These are phyloP conservation scores for Monosporozyma aerobia DNA, from an alignment of 805 yeast species.

Conservation along the genomic window DNA sequence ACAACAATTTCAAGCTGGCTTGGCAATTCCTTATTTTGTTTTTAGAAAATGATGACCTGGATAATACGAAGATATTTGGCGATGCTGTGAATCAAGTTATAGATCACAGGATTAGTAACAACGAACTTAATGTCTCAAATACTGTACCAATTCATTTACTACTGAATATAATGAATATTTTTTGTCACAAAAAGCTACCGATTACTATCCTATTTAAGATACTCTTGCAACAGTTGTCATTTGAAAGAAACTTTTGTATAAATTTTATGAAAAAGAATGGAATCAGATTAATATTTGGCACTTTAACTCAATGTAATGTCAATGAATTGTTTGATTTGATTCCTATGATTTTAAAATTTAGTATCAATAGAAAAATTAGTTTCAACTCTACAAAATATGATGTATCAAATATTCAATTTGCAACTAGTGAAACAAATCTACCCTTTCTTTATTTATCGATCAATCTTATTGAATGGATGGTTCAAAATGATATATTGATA, in stretches of 20 bases:
- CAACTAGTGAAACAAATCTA: slow-evolving; percentile 4
- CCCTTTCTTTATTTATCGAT: slow-evolving; percentile 30
- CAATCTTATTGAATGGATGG: slow-evolving; percentile 31
- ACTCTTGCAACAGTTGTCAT: background rate
- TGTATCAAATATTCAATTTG: background rate
- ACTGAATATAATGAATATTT: background rate
- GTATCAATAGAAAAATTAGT: background rate
- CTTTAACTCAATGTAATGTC: background rate
- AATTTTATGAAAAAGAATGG: slow-evolving; percentile 21
- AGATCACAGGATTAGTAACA: background rate
- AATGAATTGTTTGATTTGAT: background rate
- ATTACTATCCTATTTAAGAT: background rate
- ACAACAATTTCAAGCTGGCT: slow-evolving; percentile 45
- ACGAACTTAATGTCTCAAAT: background rate
- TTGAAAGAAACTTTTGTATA: background rate
- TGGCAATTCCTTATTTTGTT: slow-evolving; percentile 45
- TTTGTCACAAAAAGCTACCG: background rate
- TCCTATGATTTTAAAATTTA: background rate
- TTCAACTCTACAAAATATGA: too few relatives aligned
- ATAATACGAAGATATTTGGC: slow-evolving; percentile 9
- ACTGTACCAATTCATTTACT: background rate
- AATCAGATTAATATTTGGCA: background rate
- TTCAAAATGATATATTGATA: slow-evolving; percentile 26
- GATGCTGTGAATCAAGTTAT: background rate
- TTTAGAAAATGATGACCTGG: slow-evolving; percentile 28